A percentile compares a stretch with the other conserved stretches of the same genome.
Conservation (phyloP, 352 stramenopile species). For the Phytopythium cucurbitacearum region DNA sequence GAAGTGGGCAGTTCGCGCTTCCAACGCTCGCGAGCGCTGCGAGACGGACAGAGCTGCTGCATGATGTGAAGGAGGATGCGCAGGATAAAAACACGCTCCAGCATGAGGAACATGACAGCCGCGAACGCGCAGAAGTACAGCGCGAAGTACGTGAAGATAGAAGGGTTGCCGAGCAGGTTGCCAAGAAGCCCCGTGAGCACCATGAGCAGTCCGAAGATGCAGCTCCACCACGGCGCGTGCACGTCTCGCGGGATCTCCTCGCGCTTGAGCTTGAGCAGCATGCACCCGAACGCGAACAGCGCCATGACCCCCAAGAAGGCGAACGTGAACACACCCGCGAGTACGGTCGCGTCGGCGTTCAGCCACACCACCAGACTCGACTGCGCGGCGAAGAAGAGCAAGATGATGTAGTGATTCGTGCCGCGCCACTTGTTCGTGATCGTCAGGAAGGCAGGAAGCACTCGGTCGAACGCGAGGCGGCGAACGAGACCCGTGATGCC, state of each 20-base stretch:
- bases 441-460: slow-evolving; percentile 56
- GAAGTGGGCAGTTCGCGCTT: slow-evolving; percentile 1
- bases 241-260: slow-evolving; percentile 88
- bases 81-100: slow-evolving; percentile 75
- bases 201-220: slow-evolving; percentile 71
- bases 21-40: slow-evolving; percentile 10
- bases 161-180: slow-evolving; percentile 65
- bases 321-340: slow-evolving; percentile 91
- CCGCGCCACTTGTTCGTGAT: slow-evolving; percentile 59
- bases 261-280: slow-evolving; percentile 91
- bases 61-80: slow-evolving; percentile 66
- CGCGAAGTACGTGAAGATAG: slow-evolving; percentile 81
- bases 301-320: slow-evolving; percentile 90
- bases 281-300: slow-evolving; percentile 89
- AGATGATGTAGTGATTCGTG: slow-evolving; percentile 87
- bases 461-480: slow-evolving; percentile 75
- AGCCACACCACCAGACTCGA: slow-evolving; percentile 76
- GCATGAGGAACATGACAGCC: slow-evolving; percentile 75
- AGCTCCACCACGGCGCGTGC: slow-evolving; percentile 78
- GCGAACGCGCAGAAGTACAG: slow-evolving; percentile 72
- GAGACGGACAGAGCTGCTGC: slow-evolving; percentile 55
- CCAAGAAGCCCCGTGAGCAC: slow-evolving; percentile 56
- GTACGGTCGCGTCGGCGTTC: slow-evolving; percentile 70
- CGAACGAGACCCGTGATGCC: slow-evolving; percentile 84
- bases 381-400: slow-evolving; percentile 70